Conservation (phyloP, 768 basidiomycete genomes). For the Grammothele lineata region DNA sequence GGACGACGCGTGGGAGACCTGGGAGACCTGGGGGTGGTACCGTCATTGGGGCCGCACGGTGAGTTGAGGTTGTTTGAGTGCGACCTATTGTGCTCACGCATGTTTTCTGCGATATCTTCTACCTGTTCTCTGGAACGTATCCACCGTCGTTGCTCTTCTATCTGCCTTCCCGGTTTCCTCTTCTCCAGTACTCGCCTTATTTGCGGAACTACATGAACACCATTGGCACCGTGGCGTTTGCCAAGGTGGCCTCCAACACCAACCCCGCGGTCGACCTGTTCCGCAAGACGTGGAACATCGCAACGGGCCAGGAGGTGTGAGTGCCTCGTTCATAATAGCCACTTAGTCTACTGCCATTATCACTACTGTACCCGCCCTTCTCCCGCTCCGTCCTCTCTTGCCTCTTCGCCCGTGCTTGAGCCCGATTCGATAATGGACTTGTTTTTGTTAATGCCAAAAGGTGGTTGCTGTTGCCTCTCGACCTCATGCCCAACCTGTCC, state of each 20-base stretch:
- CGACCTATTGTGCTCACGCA: not conserved
- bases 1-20: constrained; percentile 72
- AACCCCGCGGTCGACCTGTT: constrained; percentile 57
- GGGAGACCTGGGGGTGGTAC: constrained; percentile 93
- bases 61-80: too few relatives aligned
- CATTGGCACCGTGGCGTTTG: constrained; percentile 63
- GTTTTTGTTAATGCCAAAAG: too few relatives aligned
- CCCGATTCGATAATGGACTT: too few relatives aligned
- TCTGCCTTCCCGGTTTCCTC: not conserved
- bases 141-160: not conserved
- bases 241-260: constrained; percentile 51
- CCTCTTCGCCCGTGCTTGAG: too few relatives aligned
- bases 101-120: not conserved
- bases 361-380: too few relatives aligned
- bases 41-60: constrained; percentile 83
- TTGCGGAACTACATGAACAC: constrained; percentile 71
- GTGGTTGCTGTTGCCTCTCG: too few relatives aligned
- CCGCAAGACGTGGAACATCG: constrained; percentile 67
- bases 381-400: too few relatives aligned
- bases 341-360: too few relatives aligned
- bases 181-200: constrained; percentile 69
- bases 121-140: constrained; percentile 1
- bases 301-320: constrained; percentile 54
- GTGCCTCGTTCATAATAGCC: too few relatives aligned
- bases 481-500: too few relatives aligned